Evolutionary conservation across 331 rosid genomes (phyloP).

Genomic region (Ulmus americana): DNA sequence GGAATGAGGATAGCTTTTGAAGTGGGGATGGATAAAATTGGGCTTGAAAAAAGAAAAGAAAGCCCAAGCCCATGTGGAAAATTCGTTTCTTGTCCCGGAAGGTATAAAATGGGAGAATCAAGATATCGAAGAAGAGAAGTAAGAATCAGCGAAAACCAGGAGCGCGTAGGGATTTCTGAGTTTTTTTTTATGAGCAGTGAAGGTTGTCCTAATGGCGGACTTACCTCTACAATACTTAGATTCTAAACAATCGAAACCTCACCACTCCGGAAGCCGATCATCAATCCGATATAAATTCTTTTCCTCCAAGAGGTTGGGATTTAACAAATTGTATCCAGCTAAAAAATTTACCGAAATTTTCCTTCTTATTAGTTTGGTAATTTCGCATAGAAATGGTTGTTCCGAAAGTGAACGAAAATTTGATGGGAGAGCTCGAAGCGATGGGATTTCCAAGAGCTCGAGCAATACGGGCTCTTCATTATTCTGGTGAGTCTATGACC

Average conservation of each 20-base stretch:
- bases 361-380: too few relatives aligned
- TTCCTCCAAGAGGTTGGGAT: too few relatives aligned
- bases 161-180: conserved; percentile 12
- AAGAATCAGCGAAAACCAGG: conserved; percentile 18
- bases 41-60: not conserved
- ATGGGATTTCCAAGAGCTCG: conserved; percentile 62
- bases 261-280: not conserved
- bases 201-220: conserved; percentile 27
- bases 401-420: conserved; percentile 49
- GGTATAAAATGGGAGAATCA: conserved; percentile 14
- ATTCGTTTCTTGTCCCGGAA: conserved; percentile 31
- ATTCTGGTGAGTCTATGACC: conserved; percentile 44
- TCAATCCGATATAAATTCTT: too few relatives aligned
- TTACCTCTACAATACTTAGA: conserved; percentile 26
- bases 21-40: not conserved
- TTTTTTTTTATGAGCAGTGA: not conserved
- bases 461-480: conserved; percentile 58
- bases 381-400: conserved; percentile 43
- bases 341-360: not conserved
- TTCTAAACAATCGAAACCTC: not conserved
- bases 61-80: not conserved
- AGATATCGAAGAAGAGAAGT: not conserved
- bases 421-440: conserved; percentile 48
- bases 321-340: too few relatives aligned
- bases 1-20: too few relatives aligned